Base-by-base conservation (phyloP, 75 land plant species). In the Cupressus sempervirens region DNA sequence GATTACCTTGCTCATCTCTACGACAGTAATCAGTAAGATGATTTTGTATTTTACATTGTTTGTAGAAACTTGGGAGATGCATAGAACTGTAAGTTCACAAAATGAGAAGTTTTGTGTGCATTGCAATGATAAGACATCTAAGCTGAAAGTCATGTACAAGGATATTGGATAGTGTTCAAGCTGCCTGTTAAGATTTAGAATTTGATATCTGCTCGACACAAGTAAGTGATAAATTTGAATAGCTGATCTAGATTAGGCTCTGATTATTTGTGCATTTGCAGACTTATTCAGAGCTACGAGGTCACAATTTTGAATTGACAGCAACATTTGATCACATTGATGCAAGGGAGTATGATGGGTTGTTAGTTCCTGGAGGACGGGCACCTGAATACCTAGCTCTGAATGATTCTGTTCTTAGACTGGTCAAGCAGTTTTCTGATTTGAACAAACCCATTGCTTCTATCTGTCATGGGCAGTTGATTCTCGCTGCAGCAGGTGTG, bases 301-400 rank as follows among this genome's bases (percentile, higher is more conserved):
- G 99, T 41, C 99, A 97, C 86, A 94, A 97, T 80, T 97, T 97
- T 67, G 82, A 85, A 3, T 87, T 97, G 81, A 97, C 92, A 84
- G 94, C 96, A 82, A 90, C 92, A 2, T 97, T 94, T 87, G 93
- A 91, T 82, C 95, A 91, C 16, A 87, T 94, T 53, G 91, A 95
- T 48, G 89, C 82, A 3, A 88, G 80, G 46, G 85, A 84, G 41
- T 96, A 97, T 81, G 93, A 96, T 88, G 98, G 97, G 40, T 75
- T 97, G 53, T 82, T 96, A 1, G 91, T 97, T 56, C 96, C 99
- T 65, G 99, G 99, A 87, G 99, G 99, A 38, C 88, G 99, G 30
- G 98, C 99, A 45, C 98, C 99, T 3, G 99, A 97, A 87, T 97
- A 96, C 83, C 94, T 97, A 54, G 96, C 99, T 8, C 82, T 94